Conservation (phyloP, 257 asterid species). For the Salvia rosmarinus region DNA sequence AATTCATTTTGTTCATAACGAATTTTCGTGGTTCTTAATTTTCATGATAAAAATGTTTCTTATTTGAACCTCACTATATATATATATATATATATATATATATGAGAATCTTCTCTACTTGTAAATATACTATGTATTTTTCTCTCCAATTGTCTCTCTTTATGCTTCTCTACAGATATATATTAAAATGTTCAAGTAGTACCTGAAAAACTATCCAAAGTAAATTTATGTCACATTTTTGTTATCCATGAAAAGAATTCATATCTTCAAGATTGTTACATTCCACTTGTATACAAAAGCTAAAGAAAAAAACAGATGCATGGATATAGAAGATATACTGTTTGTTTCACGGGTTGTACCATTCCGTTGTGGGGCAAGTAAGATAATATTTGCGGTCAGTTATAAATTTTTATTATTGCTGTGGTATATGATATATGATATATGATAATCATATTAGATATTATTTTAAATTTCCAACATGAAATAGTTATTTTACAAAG, state of each 20-base stretch:
- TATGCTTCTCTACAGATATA: neutral
- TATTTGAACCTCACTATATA: no score
- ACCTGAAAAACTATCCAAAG: conserved; percentile 2
- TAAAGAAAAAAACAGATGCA: neutral
- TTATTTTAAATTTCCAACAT: neutral
- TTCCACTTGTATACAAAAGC: neutral
- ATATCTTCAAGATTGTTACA: neutral
- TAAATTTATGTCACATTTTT: conserved; percentile 20
- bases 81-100: no score
- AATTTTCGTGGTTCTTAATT: no score
- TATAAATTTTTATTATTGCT: neutral
- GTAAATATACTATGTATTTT: no score
- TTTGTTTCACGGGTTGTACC: neutral
- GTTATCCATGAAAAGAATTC: neutral
- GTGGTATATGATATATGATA: neutral
- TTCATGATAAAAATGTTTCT: no score
- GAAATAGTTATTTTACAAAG: neutral
- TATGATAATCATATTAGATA: neutral
- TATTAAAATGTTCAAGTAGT: conserved; percentile 18
- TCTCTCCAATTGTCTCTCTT: no score
- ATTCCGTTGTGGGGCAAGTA: neutral
- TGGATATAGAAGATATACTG: neutral
- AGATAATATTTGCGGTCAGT: neutral
- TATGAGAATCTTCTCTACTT: no score
- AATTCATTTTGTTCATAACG: no score